phyloP scores from a whole-genome alignment of 176 grass and related monocot species.

The Saccharum officinarum region DNA sequence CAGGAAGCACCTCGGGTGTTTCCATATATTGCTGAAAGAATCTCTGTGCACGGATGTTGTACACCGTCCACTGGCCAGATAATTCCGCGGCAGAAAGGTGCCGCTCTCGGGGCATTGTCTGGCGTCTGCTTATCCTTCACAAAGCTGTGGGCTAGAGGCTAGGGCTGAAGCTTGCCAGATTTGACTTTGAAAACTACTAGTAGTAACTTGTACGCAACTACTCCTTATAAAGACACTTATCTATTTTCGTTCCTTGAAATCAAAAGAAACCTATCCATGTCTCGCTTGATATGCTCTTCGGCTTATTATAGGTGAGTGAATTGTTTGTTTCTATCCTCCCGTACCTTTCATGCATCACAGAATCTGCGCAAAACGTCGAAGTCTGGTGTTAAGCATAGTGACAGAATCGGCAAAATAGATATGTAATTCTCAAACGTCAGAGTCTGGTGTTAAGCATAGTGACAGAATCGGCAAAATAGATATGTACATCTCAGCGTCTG shows the following conservation, averaged over 20 bases:
- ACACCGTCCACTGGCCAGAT: conserved; percentile 21
- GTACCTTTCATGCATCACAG: background rate
- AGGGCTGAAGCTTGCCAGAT: background rate
- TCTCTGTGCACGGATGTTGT: background rate
- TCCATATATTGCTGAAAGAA: conserved; percentile 18
- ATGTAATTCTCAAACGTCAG: background rate
- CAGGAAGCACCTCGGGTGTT: conserved; percentile 3
- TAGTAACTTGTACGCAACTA: background rate
- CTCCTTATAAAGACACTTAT: background rate
- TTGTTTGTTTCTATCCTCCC: background rate
- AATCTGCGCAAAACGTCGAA: background rate
- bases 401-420: background rate
- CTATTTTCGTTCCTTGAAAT: background rate
- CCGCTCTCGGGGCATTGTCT: background rate
- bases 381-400: background rate
- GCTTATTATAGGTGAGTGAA: background rate
- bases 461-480: background rate
- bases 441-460: too few species aligned
- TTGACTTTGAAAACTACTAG: background rate
- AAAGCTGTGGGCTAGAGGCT: conserved; percentile 28
- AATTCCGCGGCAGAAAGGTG: background rate
- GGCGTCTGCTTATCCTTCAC: background rate
- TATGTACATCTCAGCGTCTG: background rate
- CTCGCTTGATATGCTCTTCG: background rate
- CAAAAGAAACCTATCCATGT: background rate